These are phyloP conservation scores for Hansenula sp. DNA, from an alignment of 1,139 yeast genomes.

Conservation along the genomic window DNA sequence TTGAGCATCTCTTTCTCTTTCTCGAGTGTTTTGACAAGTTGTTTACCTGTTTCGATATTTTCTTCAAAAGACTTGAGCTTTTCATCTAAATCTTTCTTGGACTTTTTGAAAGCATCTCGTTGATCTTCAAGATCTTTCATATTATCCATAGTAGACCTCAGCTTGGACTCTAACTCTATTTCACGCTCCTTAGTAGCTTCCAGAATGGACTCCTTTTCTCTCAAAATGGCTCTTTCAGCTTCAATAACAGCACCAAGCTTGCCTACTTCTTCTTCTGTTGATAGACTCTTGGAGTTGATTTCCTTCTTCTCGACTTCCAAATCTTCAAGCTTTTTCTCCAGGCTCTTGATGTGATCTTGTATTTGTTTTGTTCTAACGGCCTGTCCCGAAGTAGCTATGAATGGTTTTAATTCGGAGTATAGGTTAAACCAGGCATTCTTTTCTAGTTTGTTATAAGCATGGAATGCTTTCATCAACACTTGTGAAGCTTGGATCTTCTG, in stretches of 20 bases:
- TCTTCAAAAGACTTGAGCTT: slow-evolving; percentile 19
- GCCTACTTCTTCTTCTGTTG: slow-evolving; percentile 33
- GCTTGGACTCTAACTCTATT: slow-evolving; percentile 34
- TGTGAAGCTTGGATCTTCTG: slow-evolving; percentile 69
- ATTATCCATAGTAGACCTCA: slow-evolving; percentile 30
- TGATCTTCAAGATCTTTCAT: slow-evolving; percentile 33
- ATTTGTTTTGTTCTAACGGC: slow-evolving; percentile 51
- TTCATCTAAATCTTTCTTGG: slow-evolving; percentile 31
- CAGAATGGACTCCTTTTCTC: slow-evolving; percentile 40
- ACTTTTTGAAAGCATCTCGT: slow-evolving; percentile 30
- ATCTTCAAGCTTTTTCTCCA: slow-evolving; percentile 38
- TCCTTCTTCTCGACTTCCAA: slow-evolving; percentile 31
- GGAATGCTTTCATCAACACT: slow-evolving; percentile 61
- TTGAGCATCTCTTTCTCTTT: slow-evolving; percentile 18
- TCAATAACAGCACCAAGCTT: slow-evolving; percentile 31
- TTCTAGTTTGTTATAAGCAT: slow-evolving; percentile 46
- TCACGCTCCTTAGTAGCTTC: slow-evolving; percentile 35
- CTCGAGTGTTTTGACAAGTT: slow-evolving; percentile 18
- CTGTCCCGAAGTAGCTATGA: slow-evolving; percentile 63
- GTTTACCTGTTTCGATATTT: slow-evolving; percentile 20
- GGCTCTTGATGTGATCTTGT: slow-evolving; percentile 54
- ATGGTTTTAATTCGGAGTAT: slow-evolving; percentile 69
- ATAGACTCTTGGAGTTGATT: slow-evolving; percentile 26
- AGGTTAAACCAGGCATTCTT: slow-evolving; percentile 81
- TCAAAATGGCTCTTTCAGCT: slow-evolving; percentile 36